phyloP scores from a whole-genome alignment of 495 filamentous ascomycete genomes.

The Extremus antarcticus region DNA sequence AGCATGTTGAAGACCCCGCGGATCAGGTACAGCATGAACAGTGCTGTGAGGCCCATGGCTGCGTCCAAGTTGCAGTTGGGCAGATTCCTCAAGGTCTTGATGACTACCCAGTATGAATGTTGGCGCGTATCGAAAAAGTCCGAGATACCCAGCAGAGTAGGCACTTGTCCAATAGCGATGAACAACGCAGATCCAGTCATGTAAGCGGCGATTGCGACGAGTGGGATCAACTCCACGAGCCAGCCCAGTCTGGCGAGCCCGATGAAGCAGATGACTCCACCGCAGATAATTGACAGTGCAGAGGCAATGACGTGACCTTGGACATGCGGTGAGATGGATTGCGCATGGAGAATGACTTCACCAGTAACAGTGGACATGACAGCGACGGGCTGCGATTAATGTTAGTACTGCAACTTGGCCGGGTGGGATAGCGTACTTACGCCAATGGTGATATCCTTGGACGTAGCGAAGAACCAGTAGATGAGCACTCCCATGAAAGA shows the following conservation, averaged over 20 bases:
- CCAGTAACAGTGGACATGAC: constrained; percentile 89
- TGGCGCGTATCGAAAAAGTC: constrained; percentile 68
- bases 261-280: constrained; percentile 70
- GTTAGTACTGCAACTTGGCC: background rate
- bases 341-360: constrained; percentile 56
- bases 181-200: constrained; percentile 96
- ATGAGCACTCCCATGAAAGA: constrained; percentile 95
- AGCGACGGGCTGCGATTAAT: constrained; percentile 65
- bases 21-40: constrained; percentile 74
- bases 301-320: constrained; percentile 58
- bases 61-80: constrained; percentile 61
- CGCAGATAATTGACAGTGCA: constrained; percentile 67
- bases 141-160: constrained; percentile 61
- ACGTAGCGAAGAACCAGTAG: constrained; percentile 99
- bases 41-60: constrained; percentile 78
- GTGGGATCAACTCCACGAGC: constrained; percentile 91
- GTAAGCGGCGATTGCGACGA: constrained; percentile 86
- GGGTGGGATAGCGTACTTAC: constrained; percentile 41
- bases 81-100: constrained; percentile 74
- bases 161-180: constrained; percentile 82
- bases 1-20: constrained; percentile 54
- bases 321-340: constrained; percentile 46
- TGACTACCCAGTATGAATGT: constrained; percentile 73
- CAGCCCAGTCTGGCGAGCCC: constrained; percentile 74
- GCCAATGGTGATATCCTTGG: constrained; percentile 98